Base-by-base conservation (phyloP, 495 filamentous ascomycete genomes). In the Penicillium roqueforti region DNA sequence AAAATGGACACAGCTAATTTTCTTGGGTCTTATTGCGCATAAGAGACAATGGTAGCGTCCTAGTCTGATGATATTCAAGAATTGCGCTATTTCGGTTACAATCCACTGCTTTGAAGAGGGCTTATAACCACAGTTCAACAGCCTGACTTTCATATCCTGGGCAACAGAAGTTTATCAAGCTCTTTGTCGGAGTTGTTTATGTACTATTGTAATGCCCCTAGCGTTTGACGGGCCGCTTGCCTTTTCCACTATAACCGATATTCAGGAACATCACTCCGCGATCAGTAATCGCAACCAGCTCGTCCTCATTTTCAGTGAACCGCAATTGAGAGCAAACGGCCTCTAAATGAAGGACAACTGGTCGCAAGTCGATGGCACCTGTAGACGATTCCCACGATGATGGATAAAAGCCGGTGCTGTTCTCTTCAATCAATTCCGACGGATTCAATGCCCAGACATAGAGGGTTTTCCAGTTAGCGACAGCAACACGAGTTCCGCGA, bases 361-460 rank as follows among this genome's bases (percentile, higher is more conserved):
- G 72, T 25, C 61, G 68, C 23, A 77, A 36, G 37, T 68, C 66
- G 39, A 68, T 63, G 19, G 59, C 25, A 6, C 56, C 60, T 14
- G 44, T 57, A n/a, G 51, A 23, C 0, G 66, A 58, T 29, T 45
- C 44, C 55, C 56, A 72, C 8, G 62, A 63, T 1, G 59, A 36
- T 7, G 64, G 70, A 50, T 76, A 77, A 32, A 65, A 71, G 14
- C 44, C 53, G n/a, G 47, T 55, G 11, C 46, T 25, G 31, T 69
- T 62, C 29, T 57, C 49, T 14, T 62, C 54, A 14, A 72, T 62
- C n/a, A 79, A 44, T 42, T 62, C 56, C 16, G 49, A 51, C 3
- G 76, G 76, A 28, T 74, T 62, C 47, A 79, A 18, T 2, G 71
- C 62, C 77, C 77, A 80, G 28, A 80, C 48, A 18, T 73, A 69